These are phyloP conservation scores for Saccharomycopsis vini DNA, from an alignment of 805 yeast species.

Conservation along the genomic window DNA sequence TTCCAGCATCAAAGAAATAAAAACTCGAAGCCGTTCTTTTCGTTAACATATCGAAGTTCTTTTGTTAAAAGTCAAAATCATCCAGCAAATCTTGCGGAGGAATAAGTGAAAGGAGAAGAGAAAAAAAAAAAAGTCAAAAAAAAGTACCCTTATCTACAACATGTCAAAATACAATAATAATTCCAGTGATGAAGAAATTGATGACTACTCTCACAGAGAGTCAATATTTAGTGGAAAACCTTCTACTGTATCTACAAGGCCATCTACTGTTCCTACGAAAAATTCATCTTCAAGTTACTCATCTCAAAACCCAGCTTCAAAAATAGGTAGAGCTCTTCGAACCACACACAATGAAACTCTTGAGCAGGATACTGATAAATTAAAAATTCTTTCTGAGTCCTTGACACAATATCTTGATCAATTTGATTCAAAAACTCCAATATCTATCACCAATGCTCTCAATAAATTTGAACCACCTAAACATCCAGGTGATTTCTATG, in stretches of 20 bases:
- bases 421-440: constrained; percentile 18
- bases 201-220: constrained; percentile 15
- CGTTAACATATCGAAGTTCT: no score
- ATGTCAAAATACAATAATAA: neutral
- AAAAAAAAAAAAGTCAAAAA: no score
- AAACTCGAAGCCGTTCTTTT: no score
- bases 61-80: no score
- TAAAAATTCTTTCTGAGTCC: constrained; percentile 14
- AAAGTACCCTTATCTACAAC: neutral
- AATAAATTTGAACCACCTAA: constrained; percentile 15
- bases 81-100: no score
- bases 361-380: constrained; percentile 14
- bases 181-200: constrained; percentile 11
- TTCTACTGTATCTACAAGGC: constrained; percentile 17
- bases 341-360: constrained; percentile 15
- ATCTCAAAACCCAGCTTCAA: constrained; percentile 8
- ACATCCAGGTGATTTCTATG: constrained; percentile 14
- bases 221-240: constrained; percentile 19
- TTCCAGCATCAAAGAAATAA: no score
- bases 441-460: constrained; percentile 14
- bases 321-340: constrained; percentile 16
- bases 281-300: constrained; percentile 1
- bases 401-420: constrained; percentile 16
- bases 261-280: constrained; percentile 17
- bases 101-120: no score